Base-by-base conservation (phyloP, 495 filamentous ascomycete species). In the Lepraria neglecta region DNA sequence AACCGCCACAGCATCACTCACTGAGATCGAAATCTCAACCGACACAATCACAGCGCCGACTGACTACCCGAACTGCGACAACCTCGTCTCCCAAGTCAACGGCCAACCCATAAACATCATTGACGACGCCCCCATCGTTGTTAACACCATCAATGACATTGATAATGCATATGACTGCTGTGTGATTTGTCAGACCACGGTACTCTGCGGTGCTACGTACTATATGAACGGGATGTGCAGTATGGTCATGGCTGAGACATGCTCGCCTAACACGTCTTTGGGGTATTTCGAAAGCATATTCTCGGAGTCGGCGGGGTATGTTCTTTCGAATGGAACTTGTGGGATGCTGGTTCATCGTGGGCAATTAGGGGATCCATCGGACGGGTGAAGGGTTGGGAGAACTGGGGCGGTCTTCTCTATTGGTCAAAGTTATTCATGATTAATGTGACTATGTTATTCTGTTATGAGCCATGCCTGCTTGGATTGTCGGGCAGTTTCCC, bases 121-220 rank as follows among this genome's bases (percentile, higher is more conserved):
- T 4, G 50, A 53, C 28, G 3, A 53, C 17, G 12, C 0, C 0
- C 17, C 31, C 28, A 54, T 38, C 31, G 1, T 1, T 19, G 28
- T 24, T 7, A 12, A 1, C 17, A 19, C 6, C 28, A 0, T 0
- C 51, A 0, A 3, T 12, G 35, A 12, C 30, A 10, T 31, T 19
- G 7, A 30, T 17, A 54, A 17, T 31, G 51, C 51, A 30, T 54
- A 54, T 15, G 30, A 54, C 30, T 54, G 51, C 51, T 54, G 51
- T 28, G 10, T 54, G 4, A 4, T 1, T 19, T 54, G 51, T 15
- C 51, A 54, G 14, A 33, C 7, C 10, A 54, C 51, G 11, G 4
- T 6, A 3, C 30, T 54, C 7, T 54, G 51, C n/a, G 51, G 51
- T 1, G 51, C 30, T 4, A 54, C n/a, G 31, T 54, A 21, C 17